Evolutionary conservation across 1,284 basidiomycete species (phyloP).

Genomic region (Tremellales sp.): DNA sequence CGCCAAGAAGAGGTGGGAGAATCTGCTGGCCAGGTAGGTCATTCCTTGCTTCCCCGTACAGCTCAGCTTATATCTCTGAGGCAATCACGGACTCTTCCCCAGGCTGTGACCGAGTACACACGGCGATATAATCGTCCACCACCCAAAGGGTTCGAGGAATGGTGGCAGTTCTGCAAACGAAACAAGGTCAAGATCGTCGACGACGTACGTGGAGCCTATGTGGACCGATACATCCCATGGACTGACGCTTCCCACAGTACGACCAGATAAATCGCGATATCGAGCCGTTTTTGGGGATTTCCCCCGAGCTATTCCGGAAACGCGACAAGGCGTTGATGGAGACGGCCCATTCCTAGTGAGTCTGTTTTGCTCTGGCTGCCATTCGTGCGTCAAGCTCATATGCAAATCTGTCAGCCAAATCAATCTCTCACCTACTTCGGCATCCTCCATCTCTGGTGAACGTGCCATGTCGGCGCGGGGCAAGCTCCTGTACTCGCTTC

Average conservation of each 20-base stretch:
- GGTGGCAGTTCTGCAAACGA: conserved; percentile 43
- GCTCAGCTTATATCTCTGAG: conserved; percentile 13
- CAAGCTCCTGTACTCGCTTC: conserved; percentile 26
- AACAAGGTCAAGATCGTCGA: conserved; percentile 49
- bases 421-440: conserved; percentile 25
- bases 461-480: conserved; percentile 24
- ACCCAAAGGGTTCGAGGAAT: conserved; percentile 51
- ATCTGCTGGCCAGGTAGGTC: conserved; percentile 36
- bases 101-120: conserved; percentile 49
- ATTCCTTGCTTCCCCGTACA: too few species aligned
- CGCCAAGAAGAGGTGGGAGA: conserved; percentile 35
- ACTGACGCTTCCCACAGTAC: conserved; percentile 35
- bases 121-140: conserved; percentile 47
- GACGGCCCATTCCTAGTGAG: conserved; percentile 31
- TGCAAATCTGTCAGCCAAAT: conserved; percentile 26
- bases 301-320: conserved; percentile 34
- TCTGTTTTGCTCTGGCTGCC: not conserved
- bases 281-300: conserved; percentile 42
- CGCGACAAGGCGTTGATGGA: conserved; percentile 23
- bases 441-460: conserved; percentile 30
- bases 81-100: conserved; percentile 43
- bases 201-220: conserved; percentile 36
- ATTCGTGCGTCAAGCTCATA: too few species aligned
- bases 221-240: not conserved
- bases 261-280: conserved; percentile 46